Conservation (phyloP, 371 early-diverging fungal species). For the Blakeslea trispora region DNA sequence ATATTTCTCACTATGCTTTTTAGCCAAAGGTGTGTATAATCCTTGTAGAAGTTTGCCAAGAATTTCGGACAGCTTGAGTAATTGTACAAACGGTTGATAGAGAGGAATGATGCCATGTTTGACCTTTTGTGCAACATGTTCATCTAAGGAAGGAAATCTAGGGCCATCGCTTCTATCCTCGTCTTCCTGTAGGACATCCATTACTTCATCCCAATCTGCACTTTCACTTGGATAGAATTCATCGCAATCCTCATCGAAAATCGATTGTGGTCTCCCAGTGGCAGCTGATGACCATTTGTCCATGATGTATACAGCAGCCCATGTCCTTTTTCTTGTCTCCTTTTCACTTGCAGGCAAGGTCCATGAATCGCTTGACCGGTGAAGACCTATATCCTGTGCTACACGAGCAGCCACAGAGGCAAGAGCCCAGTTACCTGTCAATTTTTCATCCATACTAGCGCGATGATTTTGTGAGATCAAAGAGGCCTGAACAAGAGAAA, state of each 20-base stretch:
- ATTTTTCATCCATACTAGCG: slow-evolving; percentile 42
- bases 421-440: slow-evolving; percentile 42
- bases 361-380: slow-evolving; percentile 58
- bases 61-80: slow-evolving; percentile 48
- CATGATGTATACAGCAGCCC: slow-evolving; percentile 67
- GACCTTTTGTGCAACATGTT: slow-evolving; percentile 32
- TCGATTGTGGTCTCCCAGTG: slow-evolving; percentile 55
- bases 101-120: slow-evolving; percentile 40
- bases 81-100: slow-evolving; percentile 53
- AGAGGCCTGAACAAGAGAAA: slow-evolving; percentile 47
- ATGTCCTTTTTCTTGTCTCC: slow-evolving; percentile 62
- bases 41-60: slow-evolving; percentile 49
- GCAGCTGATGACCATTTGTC: slow-evolving; percentile 60
- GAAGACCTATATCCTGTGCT: slow-evolving; percentile 71
- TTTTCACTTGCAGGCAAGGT: slow-evolving; percentile 56
- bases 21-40: slow-evolving; percentile 51
- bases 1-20: slow-evolving; percentile 45
- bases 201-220: slow-evolving; percentile 47
- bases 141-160: slow-evolving; percentile 43
- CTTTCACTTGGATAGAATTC: slow-evolving; percentile 43
- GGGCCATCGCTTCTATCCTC: slow-evolving; percentile 9
- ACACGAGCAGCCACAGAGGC: slow-evolving; percentile 42
- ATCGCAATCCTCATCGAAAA: slow-evolving; percentile 56
- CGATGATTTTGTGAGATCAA: slow-evolving; percentile 45
- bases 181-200: slow-evolving; percentile 31